Base-by-base conservation (phyloP, 169 alveolate species). In the Eimeria necatrix region DNA sequence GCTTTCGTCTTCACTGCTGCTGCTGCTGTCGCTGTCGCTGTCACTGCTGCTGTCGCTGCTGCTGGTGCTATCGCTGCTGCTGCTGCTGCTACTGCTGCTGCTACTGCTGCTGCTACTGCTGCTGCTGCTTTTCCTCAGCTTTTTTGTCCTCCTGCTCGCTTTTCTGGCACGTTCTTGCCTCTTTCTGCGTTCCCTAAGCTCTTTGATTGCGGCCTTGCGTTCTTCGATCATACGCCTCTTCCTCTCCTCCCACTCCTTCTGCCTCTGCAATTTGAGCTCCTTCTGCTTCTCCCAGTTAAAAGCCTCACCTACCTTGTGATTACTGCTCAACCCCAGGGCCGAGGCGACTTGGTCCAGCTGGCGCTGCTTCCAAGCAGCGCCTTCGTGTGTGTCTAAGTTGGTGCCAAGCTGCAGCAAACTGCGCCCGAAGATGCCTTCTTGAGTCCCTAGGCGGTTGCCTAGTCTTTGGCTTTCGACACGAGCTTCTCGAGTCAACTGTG, bases 361-460 rank as follows among this genome's bases (percentile, higher is more conserved):
- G 80, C 59, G 85, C 93, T 88, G 86, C 83, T 94, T 94, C 90
- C 53, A 22, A 26, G 94, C 96, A 8, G 95, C 95, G 24, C 81
- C 80, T 41, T 74, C 92, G 41, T 94, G 95, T 7, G 96, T 59
- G 64, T 22, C 61, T 14, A n/a, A 12, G 56, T 20, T 56, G 93
- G 68, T 49, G 3, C 64, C 41, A 22, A n/a, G 24, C 71, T 89
- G 86, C 94, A 89, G 56, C 84, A 89, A 24, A 14, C 53, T 59
- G 61, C 86, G 85, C 24, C 91, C 95, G 51, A 90, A 76, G 70
- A 74, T 51, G 48, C 90, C 95, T 18, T 90, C 83, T 7, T 32
- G 60, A 4, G 90, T 26, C 7, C 70, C 71, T 22, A 20, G 8
- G 7, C 81, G 78, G 51, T n/a, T 32, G 22, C 70, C 71, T 49